Evolutionary conservation across 75 land plant genomes (phyloP), one percentile per base, ranked within the genome.

Genomic region (Gnetum montanum): DNA sequence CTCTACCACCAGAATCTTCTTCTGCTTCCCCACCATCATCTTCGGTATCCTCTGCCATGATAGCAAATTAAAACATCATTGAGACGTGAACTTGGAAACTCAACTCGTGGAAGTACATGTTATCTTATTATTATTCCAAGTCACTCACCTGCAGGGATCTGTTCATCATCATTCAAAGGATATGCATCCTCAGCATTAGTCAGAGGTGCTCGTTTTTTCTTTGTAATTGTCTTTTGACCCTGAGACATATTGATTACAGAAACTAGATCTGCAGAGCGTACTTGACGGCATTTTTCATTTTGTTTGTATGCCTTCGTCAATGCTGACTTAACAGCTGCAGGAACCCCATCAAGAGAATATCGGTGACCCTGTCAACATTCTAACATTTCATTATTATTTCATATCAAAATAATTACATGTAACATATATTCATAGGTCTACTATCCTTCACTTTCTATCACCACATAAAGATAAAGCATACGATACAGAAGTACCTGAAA

Each of bases 291-390:
- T 13, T 67, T 69, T 53, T 74, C 80, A 27, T 74, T 77, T 66
- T 84, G 75, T 28, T 90, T 95, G 69, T 90, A 95, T 44, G 85
- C 88, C 59, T 72, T 95, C 3, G 99, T 90, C 12, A 95, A 43
- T 46, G 99, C 99, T 64, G 97, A 48, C 64, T 95, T 95, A 0
- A 91, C 86, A 31, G 93, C 81, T 19, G 97, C 70, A 38, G 55
- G 86, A 25, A 95, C 72, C 34, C 97, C 97, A 24, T 82, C 93
- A 60, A 86, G 43, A 34, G 88, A 82, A 68, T 75, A 78, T 49
- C 77, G 70, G 46, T 70, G 88, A 8, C 90, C 90, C 99, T 95
- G 72, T 50, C 41, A 29, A 34, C n/a, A n/a, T n/a, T 10, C 4
- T 49, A 47, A 20, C 24, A 19, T 22, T n/a, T n/a, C n/a, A n/a